Conservation (phyloP, 768 basidiomycete species). For the Hydnum rufescens region DNA sequence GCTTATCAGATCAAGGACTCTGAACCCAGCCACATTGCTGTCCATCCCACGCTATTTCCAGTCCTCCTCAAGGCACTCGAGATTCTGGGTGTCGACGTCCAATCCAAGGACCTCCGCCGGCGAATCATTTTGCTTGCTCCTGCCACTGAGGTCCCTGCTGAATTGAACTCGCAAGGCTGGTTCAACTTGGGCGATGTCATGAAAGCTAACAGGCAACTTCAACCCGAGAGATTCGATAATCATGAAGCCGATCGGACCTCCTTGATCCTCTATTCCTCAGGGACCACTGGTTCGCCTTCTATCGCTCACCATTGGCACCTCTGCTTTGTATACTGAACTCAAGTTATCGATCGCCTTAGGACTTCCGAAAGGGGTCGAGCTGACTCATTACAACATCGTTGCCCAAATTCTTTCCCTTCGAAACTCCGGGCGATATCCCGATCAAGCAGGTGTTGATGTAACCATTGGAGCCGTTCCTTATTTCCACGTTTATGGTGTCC, state of each 20-base stretch:
- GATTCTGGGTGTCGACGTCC: conserved; percentile 9
- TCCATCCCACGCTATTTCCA: conserved; percentile 17
- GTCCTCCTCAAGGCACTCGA: conserved; percentile 15
- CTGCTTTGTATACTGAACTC: background rate
- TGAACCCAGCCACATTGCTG: conserved; percentile 15
- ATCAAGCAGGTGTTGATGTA: background rate
- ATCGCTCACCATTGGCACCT: background rate
- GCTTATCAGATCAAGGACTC: conserved; percentile 20
- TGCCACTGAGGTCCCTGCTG: conserved; percentile 4
- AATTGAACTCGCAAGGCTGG: conserved; percentile 1
- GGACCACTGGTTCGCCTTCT: conserved; percentile 11
- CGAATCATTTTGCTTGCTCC: conserved; percentile 14
- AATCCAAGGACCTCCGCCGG: background rate
- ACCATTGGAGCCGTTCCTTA: background rate
- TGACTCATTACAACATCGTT: conserved; percentile 1
- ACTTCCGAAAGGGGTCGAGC: background rate
- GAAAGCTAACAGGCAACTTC: conserved; percentile 6
- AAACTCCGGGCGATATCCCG: conserved; percentile 4
- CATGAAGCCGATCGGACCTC: background rate
- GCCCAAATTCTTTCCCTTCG: background rate
- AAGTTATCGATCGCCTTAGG: background rate
- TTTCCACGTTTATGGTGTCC: background rate
- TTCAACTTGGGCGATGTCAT: conserved; percentile 11
- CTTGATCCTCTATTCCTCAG: conserved; percentile 7
- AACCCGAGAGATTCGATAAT: conserved; percentile 1